Percentiles rank a stretch among this genome's conserved stretches.
These are phyloP conservation scores for Hygrophorus pudorinus DNA, from an alignment of 768 basidiomycete species.

Conservation along the genomic window DNA sequence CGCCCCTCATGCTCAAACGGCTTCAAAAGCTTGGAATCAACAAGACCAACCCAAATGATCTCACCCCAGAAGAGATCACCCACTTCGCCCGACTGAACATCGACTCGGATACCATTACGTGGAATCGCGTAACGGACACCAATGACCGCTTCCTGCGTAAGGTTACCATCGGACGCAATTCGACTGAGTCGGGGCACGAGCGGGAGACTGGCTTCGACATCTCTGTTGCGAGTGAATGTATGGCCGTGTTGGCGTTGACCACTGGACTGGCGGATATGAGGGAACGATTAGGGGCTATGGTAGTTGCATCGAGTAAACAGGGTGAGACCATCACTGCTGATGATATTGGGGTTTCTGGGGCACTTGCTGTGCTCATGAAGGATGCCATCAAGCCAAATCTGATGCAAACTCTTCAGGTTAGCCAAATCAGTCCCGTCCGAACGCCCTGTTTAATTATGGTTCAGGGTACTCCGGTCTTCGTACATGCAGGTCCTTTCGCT, in stretches of 20 bases:
- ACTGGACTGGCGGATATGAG: constrained; percentile 89
- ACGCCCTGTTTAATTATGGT: constrained; percentile 1
- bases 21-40: constrained; percentile 90
- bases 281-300: constrained; percentile 89
- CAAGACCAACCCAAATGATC: constrained; percentile 86
- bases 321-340: constrained; percentile 94
- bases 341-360: constrained; percentile 91
- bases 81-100: constrained; percentile 89
- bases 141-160: constrained; percentile 96
- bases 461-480: constrained; percentile 94
- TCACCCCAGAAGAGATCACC: constrained; percentile 87
- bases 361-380: constrained; percentile 94
- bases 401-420: constrained; percentile 91
- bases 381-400: constrained; percentile 98
- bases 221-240: constrained; percentile 92
- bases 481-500: constrained; percentile 97
- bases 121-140: constrained; percentile 95
- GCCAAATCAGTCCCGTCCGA: background rate
- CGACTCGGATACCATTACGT: constrained; percentile 85
- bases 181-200: constrained; percentile 84
- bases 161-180: constrained; percentile 83
- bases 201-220: constrained; percentile 94
- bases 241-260: constrained; percentile 93
- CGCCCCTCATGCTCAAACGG: constrained; percentile 93
- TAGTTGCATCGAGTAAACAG: constrained; percentile 85